phyloP scores from a whole-genome alignment of 2,329 filamentous ascomycete genomes.

The Ophiocordyceps camponoti-leonardi region DNA sequence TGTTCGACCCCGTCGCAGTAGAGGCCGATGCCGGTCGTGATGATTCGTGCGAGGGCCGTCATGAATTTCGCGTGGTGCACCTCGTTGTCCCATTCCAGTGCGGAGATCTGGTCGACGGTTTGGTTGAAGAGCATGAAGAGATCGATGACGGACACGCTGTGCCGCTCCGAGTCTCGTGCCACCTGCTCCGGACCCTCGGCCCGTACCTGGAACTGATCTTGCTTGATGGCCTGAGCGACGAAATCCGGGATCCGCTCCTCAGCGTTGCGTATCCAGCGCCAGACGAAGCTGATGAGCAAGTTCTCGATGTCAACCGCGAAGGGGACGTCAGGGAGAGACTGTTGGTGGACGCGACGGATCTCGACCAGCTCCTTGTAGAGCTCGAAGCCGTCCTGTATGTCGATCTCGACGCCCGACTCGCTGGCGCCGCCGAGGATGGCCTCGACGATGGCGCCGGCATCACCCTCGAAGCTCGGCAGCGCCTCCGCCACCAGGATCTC shows the following conservation, averaged over 20 bases:
- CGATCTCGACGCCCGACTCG: slow-evolving; percentile 55
- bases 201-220: slow-evolving; percentile 70
- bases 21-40: slow-evolving; percentile 63
- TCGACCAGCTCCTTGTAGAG: slow-evolving; percentile 78
- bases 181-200: slow-evolving; percentile 43
- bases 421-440: slow-evolving; percentile 62
- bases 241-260: slow-evolving; percentile 67
- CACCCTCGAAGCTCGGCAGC: slow-evolving; percentile 78
- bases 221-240: slow-evolving; percentile 79
- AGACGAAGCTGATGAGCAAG: slow-evolving; percentile 79
- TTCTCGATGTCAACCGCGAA: slow-evolving; percentile 84
- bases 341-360: slow-evolving; percentile 64
- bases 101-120: slow-evolving; percentile 69
- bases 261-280: slow-evolving; percentile 78
- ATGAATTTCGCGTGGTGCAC: slow-evolving; percentile 93
- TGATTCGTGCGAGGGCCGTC: slow-evolving; percentile 76
- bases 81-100: slow-evolving; percentile 84
- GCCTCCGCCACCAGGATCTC: slow-evolving; percentile 66
- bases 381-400: slow-evolving; percentile 84
- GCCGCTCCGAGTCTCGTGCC: slow-evolving; percentile 63
- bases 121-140: slow-evolving; percentile 90
- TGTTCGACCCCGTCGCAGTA: slow-evolving; percentile 89
- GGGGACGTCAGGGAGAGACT: slow-evolving; percentile 51
- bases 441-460: slow-evolving; percentile 70
- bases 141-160: slow-evolving; percentile 86